Conservation (phyloP, 208 protist species). For the Leishmania braziliensis region DNA sequence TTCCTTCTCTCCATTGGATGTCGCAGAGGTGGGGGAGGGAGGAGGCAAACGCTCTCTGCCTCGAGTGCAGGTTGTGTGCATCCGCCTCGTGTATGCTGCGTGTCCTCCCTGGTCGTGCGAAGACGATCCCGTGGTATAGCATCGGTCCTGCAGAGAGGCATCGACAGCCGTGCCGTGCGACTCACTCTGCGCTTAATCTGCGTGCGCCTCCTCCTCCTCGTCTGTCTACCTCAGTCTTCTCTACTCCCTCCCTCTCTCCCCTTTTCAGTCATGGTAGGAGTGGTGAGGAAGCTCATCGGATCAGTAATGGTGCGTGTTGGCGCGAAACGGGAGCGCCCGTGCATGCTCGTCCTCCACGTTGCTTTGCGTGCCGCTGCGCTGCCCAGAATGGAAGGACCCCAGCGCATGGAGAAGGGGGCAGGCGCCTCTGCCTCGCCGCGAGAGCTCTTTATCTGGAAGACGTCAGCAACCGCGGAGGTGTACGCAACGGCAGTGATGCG, state of each 20-base stretch:
- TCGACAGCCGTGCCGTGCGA: not conserved
- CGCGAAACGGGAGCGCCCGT: constrained; percentile 33
- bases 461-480: constrained; percentile 8
- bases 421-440: not conserved
- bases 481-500: constrained; percentile 28
- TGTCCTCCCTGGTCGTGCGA: not conserved
- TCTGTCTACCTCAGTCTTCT: not conserved
- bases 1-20: not conserved
- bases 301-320: constrained; percentile 27
- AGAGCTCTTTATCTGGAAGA: constrained; percentile 16
- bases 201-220: not conserved
- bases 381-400: not conserved
- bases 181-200: not conserved
- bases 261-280: too few relatives aligned
- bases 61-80: not conserved
- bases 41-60: not conserved
- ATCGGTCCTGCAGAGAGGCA: not conserved
- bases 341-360: constrained; percentile 24
- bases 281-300: not conserved
- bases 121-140: not conserved
- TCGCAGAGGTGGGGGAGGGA: not conserved
- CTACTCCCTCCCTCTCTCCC: too few relatives aligned
- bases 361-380: constrained; percentile 8
- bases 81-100: not conserved
- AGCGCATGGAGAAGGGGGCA: not conserved